Percentiles rank a stretch among this genome's conserved stretches.
These are phyloP conservation scores for Poterioochromonas sp. DNA, from an alignment of 352 stramenopile genomes.

Conservation along the genomic window DNA sequence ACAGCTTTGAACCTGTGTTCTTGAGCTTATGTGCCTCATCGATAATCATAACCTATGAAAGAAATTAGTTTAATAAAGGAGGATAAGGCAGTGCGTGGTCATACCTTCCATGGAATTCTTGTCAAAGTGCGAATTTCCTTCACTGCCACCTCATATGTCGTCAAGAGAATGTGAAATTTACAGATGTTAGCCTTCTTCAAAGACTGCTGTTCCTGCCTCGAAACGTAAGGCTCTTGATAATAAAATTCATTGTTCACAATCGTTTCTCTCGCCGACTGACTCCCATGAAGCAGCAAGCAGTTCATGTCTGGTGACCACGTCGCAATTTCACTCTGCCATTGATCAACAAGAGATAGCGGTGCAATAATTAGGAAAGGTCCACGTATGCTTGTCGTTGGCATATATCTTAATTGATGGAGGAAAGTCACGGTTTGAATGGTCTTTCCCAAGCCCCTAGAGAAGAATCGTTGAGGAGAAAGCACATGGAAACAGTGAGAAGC, in stretches of 20 bases:
- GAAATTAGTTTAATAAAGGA: constrained; percentile 72
- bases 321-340: constrained; percentile 96
- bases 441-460: constrained; percentile 49
- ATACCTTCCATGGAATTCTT: constrained; percentile 36
- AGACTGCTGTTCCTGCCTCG: constrained; percentile 16
- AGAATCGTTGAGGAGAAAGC: not conserved
- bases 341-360: constrained; percentile 89
- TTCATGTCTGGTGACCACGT: constrained; percentile 95
- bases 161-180: constrained; percentile 41
- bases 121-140: constrained; percentile 40
- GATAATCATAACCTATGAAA: constrained; percentile 83
- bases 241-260: constrained; percentile 93
- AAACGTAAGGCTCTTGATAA: constrained; percentile 55
- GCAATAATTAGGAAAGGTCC: constrained; percentile 94
- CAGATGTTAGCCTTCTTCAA: not conserved
- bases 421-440: constrained; percentile 87
- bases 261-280: constrained; percentile 73
- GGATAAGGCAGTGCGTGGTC: constrained; percentile 59
- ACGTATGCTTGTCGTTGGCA: constrained; percentile 73
- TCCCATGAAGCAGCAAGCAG: constrained; percentile 97
- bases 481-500: constrained; percentile 37
- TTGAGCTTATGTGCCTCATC: constrained; percentile 98
- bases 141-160: constrained; percentile 37
- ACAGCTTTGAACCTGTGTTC: constrained; percentile 58
- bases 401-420: constrained; percentile 79